phyloP scores from a whole-genome alignment of 306 rosid genomes.

The Clitoria ternatea region DNA sequence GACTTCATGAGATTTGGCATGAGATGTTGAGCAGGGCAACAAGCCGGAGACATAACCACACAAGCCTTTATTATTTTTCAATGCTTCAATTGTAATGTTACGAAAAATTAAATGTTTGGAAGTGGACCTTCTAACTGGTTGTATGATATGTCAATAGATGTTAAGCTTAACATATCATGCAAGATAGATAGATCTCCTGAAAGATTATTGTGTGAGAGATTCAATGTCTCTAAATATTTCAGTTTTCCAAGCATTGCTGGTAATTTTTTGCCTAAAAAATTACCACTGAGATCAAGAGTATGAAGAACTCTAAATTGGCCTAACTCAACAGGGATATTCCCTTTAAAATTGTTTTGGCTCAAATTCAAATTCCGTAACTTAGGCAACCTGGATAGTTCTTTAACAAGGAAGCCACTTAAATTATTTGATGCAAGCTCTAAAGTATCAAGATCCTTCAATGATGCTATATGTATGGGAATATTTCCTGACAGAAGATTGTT shows the following conservation, averaged over 20 bases:
- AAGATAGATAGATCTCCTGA: conserved; percentile 27
- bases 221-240: conserved; percentile 21
- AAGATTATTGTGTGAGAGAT: conserved; percentile 41
- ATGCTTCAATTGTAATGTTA: neutral
- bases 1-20: neutral
- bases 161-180: conserved; percentile 23
- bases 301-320: neutral
- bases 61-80: conserved; percentile 8
- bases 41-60: conserved; percentile 15
- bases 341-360: neutral
- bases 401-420: neutral
- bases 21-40: neutral
- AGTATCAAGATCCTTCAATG: neutral
- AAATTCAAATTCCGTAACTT: neutral
- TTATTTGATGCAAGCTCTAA: neutral
- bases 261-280: neutral
- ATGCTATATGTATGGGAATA: neutral
- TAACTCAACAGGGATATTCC: neutral
- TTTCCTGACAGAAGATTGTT: neutral
- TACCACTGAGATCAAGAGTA: conserved; percentile 34
- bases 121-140: conserved; percentile 19
- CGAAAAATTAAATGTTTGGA: conserved; percentile 10
- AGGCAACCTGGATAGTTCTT: neutral
- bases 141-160: conserved; percentile 27
- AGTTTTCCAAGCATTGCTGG: conserved; percentile 23